Evolutionary conservation across 164 flowering plant species (phyloP).

Genomic region (Paratinospora sagittata): DNA sequence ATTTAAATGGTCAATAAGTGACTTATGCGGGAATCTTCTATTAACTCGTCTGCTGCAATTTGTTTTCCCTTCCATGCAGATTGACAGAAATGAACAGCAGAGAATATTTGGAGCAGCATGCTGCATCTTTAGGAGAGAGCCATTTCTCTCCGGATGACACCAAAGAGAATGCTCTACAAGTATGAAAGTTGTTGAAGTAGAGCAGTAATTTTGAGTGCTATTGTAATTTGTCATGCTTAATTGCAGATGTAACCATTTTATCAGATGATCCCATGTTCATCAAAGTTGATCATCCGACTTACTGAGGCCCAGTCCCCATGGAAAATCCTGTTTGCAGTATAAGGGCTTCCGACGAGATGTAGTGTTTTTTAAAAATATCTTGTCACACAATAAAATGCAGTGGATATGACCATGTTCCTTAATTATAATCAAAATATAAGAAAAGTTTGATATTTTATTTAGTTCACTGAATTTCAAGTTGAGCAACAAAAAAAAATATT

Average conservation of each 20-base stretch:
- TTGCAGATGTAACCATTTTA: not conserved
- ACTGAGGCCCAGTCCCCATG: not conserved
- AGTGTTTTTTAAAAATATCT: not conserved
- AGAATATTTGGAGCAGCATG: conserved; percentile 79
- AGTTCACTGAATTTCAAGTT: too few species aligned
- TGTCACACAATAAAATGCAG: too few species aligned
- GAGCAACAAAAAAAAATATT: too few species aligned
- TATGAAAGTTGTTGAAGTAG: not conserved
- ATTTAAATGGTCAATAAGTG: too few species aligned
- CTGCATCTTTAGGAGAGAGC: conserved; percentile 36
- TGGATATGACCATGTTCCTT: too few species aligned
- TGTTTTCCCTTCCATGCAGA: conserved; percentile 33
- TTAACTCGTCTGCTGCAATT: not conserved
- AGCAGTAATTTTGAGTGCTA: not conserved
- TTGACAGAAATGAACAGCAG: conserved; percentile 93
- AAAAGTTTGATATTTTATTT: too few species aligned
- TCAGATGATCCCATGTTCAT: not conserved
- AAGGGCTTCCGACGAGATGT: not conserved
- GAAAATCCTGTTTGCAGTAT: not conserved
- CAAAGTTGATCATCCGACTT: not conserved
- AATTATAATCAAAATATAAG: too few species aligned
- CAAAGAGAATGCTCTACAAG: conserved; percentile 5
- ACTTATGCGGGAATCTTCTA: too few species aligned
- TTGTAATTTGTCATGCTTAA: not conserved
- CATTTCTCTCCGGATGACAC: conserved; percentile 3